phyloP scores from a whole-genome alignment of 2,329 filamentous ascomycete species.

The Metarhizium guizhouense region DNA sequence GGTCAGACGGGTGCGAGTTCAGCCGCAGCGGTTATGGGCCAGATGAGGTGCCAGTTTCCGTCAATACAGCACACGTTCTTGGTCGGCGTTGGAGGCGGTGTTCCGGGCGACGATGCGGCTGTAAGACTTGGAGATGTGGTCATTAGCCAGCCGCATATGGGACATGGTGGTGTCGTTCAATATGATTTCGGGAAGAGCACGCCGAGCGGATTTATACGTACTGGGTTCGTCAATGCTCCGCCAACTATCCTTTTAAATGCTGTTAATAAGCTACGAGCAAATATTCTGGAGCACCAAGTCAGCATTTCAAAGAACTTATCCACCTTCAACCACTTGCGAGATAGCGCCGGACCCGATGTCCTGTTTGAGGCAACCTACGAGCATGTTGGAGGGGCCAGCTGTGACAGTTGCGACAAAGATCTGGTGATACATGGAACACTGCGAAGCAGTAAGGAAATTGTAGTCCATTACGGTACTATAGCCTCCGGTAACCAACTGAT shows the following conservation, averaged over 20 bases:
- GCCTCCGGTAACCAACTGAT: conserved; percentile 27
- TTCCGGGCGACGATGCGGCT: conserved; percentile 3
- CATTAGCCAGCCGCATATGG: conserved; percentile 5
- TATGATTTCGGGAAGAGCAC: conserved; percentile 9
- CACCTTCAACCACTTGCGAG: background rate
- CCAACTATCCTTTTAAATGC: background rate
- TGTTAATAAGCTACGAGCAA: background rate
- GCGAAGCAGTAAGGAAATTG: background rate
- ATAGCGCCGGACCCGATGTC: background rate
- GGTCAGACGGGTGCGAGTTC: conserved; percentile 20
- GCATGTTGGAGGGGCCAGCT: background rate
- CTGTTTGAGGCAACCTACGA: background rate
- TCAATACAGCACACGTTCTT: conserved; percentile 13
- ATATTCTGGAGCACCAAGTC: background rate
- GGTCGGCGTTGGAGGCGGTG: conserved; percentile 14
- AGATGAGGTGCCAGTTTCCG: conserved; percentile 23
- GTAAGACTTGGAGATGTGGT: conserved; percentile 15
- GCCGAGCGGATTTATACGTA: background rate
- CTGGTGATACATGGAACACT: background rate
- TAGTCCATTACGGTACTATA: conserved; percentile 15
- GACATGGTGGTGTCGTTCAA: conserved; percentile 7
- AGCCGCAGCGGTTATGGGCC: conserved; percentile 19
- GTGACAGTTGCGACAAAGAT: background rate
- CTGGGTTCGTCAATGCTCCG: background rate
- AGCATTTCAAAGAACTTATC: background rate